These are phyloP conservation scores for Grifola frondosa DNA, from an alignment of 1,284 basidiomycete genomes.

Conservation along the genomic window DNA sequence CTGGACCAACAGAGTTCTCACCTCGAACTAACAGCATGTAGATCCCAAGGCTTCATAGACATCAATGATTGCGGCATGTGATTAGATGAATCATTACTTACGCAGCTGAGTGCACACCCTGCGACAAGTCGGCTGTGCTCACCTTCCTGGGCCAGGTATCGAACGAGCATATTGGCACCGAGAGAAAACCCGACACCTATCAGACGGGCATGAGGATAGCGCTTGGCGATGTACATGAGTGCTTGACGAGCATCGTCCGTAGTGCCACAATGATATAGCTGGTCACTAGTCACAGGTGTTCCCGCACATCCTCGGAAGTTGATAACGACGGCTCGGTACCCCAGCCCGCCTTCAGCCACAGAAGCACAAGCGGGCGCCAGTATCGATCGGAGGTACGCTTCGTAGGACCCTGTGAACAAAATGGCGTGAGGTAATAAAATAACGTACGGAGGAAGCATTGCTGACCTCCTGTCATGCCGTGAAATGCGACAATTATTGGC, in stretches of 20 bases:
- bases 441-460: neutral
- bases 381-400: slow-evolving; percentile 83
- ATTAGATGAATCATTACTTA: slow-evolving; percentile 38
- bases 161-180: slow-evolving; percentile 86
- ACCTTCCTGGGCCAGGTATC: slow-evolving; percentile 88
- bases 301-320: slow-evolving; percentile 92
- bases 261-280: slow-evolving; percentile 83
- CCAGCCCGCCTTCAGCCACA: slow-evolving; percentile 73
- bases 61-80: too few relatives aligned
- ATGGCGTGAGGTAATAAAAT: too few relatives aligned
- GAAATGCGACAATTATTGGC: slow-evolving; percentile 80
- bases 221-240: slow-evolving; percentile 69
- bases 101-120: slow-evolving; percentile 78
- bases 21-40: slow-evolving; percentile 43
- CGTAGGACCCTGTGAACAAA: slow-evolving; percentile 85
- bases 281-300: slow-evolving; percentile 72
- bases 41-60: slow-evolving; percentile 84
- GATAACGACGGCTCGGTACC: slow-evolving; percentile 83
- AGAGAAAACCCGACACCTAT: slow-evolving; percentile 91
- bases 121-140: slow-evolving; percentile 68
- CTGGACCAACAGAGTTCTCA: neutral
- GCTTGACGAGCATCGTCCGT: slow-evolving; percentile 86
- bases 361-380: slow-evolving; percentile 68
- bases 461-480: slow-evolving; percentile 65
- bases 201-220: slow-evolving; percentile 78